Percentiles rank a stretch among this genome's conserved stretches.
phyloP scores from a whole-genome alignment of 305 asterid genomes.

The Fraxinus platypoda region DNA sequence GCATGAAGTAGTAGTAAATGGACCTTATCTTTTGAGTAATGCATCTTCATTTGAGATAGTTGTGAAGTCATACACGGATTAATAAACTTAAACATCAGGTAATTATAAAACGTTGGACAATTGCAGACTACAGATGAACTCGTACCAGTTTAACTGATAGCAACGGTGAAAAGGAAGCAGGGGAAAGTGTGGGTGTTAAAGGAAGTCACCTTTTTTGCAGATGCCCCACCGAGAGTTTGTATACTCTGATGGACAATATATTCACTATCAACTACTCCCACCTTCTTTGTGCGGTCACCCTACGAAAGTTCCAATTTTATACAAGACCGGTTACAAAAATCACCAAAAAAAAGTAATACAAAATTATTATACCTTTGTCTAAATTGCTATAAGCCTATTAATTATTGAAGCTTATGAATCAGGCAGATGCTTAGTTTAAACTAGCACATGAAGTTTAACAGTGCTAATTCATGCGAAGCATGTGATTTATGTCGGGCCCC shows the following conservation, averaged over 20 bases:
- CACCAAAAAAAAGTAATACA: background rate
- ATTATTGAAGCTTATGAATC: background rate
- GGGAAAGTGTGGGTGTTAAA: background rate
- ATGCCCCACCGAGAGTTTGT: conserved; percentile 90
- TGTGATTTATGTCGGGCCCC: background rate
- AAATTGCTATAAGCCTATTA: background rate
- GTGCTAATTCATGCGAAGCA: conserved; percentile 6
- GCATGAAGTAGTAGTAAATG: background rate
- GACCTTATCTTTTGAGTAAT: background rate
- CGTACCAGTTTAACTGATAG: background rate
- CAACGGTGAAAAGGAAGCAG: background rate
- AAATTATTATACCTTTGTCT: background rate
- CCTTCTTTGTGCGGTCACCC: conserved; percentile 91
- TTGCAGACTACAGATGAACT: background rate
- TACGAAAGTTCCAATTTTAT: conserved; percentile 30
- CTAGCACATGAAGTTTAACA: background rate
- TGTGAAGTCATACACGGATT: background rate
- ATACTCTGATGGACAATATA: conserved; percentile 94
- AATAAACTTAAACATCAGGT: background rate
- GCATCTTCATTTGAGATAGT: background rate
- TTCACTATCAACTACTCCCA: conserved; percentile 95
- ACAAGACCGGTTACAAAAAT: conserved; percentile 6
- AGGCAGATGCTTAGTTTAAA: background rate
- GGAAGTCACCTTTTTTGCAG: conserved; percentile 56
- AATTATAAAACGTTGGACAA: background rate